These are phyloP conservation scores for Rehmannia glutinosa DNA, from an alignment of 257 asterid species.

Conservation along the genomic window DNA sequence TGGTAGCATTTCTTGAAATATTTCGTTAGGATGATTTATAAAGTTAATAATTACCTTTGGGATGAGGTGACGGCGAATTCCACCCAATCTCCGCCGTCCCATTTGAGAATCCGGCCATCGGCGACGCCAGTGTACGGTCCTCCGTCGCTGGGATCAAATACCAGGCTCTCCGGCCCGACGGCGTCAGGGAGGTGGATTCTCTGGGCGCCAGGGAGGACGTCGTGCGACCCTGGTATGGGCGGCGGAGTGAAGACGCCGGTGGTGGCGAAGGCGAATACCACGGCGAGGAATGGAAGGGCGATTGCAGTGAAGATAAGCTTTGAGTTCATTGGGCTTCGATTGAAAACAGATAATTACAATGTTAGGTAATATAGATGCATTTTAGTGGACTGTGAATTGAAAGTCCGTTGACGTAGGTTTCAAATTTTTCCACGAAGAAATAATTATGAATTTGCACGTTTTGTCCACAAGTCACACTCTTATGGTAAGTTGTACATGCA, in stretches of 20 bases:
- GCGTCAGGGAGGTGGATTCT: slow-evolving; percentile 42
- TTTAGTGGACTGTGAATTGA: no score
- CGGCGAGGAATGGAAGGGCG: slow-evolving; percentile 39
- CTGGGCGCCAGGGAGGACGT: slow-evolving; percentile 35
- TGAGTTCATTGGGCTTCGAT: slow-evolving; percentile 27
- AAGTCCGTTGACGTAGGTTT: background rate
- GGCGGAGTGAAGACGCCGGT: slow-evolving; percentile 39
- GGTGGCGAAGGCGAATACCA: slow-evolving; percentile 33
- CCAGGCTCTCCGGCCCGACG: slow-evolving; percentile 70
- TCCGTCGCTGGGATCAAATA: slow-evolving; percentile 52
- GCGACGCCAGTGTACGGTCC: slow-evolving; percentile 84
- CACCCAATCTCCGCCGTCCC: slow-evolving; percentile 43
- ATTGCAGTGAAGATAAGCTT: slow-evolving; percentile 33
- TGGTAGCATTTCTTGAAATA: no score
- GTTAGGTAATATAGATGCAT: background rate
- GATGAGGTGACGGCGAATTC: slow-evolving; percentile 68
- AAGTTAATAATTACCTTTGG: slow-evolving; percentile 40
- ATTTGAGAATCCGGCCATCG: slow-evolving; percentile 63
- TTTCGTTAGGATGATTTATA: no score
- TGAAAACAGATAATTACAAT: background rate
- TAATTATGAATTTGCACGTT: background rate
- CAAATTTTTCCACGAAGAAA: background rate
- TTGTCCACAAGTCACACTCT: no score
- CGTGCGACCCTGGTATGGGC: slow-evolving; percentile 32
- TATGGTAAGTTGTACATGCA: no score